Evolutionary conservation across 2,329 filamentous ascomycete genomes (phyloP).

Genomic region (Xylaria digitata): DNA sequence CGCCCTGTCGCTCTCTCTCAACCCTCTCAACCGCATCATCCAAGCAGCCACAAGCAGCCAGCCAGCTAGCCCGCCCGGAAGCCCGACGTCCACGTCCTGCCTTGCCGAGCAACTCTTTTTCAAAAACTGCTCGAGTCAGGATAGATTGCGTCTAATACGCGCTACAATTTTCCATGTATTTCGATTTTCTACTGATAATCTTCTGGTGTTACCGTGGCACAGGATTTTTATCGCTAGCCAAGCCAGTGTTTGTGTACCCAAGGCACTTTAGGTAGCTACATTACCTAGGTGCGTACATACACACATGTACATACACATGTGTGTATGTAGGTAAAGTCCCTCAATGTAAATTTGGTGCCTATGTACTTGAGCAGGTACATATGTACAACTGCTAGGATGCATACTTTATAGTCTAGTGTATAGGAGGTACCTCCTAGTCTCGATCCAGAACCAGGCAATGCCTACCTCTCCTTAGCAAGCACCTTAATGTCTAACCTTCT

Average conservation of each 20-base stretch:
- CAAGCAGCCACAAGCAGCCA: too few species aligned
- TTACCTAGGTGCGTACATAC: too few species aligned
- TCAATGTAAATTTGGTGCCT: too few species aligned
- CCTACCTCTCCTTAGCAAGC: not conserved
- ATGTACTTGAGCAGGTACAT: not conserved
- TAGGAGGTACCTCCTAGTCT: conserved; percentile 14
- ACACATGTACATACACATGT: too few species aligned
- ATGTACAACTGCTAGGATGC: not conserved
- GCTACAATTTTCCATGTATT: not conserved
- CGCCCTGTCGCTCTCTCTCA: conserved; percentile 1
- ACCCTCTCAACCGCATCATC: conserved; percentile 8
- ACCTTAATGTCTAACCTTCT: conserved; percentile 23
- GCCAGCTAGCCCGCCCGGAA: too few species aligned
- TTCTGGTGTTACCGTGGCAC: too few species aligned
- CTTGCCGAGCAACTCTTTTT: conserved; percentile 18
- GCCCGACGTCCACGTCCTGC: conserved; percentile 13
- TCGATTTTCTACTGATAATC: not conserved
- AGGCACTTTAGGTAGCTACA: too few species aligned
- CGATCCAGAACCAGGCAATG: not conserved
- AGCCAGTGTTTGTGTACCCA: too few species aligned
- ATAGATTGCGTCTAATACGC: conserved; percentile 11
- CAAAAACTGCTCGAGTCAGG: conserved; percentile 36
- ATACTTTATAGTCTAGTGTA: too few species aligned
- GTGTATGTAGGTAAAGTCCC: too few species aligned
- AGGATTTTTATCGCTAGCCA: too few species aligned